Conservation (phyloP, 139 green algal genomes). For the Zygnema circumcarinatum region DNA sequence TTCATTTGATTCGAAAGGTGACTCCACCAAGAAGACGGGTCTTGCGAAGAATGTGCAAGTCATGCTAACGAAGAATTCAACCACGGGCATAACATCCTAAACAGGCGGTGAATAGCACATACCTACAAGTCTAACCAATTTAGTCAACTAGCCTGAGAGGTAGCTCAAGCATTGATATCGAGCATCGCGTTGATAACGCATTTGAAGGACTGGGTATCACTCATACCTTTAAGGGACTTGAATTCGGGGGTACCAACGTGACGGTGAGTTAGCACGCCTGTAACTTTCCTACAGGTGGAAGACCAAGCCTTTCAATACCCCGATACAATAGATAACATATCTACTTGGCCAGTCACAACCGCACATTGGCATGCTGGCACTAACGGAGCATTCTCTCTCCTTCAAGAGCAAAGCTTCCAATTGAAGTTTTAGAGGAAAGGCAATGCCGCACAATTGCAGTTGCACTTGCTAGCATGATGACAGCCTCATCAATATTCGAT, state of each 20-base stretch:
- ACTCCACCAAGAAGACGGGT: too few species aligned
- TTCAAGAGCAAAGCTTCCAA: too few species aligned
- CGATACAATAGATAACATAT: constrained; percentile 7
- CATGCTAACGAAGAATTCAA: too few species aligned
- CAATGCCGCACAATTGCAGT: too few species aligned
- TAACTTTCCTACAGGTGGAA: constrained; percentile 15
- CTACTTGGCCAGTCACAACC: not conserved
- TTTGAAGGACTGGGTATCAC: constrained; percentile 8
- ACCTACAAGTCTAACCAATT: too few species aligned
- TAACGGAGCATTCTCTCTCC: not conserved
- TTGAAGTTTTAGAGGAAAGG: too few species aligned
- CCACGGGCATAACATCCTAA: too few species aligned
- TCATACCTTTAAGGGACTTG: not conserved
- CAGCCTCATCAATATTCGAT: too few species aligned
- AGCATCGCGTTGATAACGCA: not conserved
- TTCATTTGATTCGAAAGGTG: too few species aligned
- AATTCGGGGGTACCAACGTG: not conserved
- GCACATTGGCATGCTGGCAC: not conserved
- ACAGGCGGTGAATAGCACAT: too few species aligned
- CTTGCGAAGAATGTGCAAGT: too few species aligned
- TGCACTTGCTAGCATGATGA: too few species aligned
- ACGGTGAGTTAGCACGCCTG: not conserved
- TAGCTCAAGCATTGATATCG: not conserved
- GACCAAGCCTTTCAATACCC: constrained; percentile 22
- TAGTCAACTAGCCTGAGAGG: not conserved